Base-by-base conservation (phyloP, 1,139 yeast genomes). In the Suhomyces terraborum region DNA sequence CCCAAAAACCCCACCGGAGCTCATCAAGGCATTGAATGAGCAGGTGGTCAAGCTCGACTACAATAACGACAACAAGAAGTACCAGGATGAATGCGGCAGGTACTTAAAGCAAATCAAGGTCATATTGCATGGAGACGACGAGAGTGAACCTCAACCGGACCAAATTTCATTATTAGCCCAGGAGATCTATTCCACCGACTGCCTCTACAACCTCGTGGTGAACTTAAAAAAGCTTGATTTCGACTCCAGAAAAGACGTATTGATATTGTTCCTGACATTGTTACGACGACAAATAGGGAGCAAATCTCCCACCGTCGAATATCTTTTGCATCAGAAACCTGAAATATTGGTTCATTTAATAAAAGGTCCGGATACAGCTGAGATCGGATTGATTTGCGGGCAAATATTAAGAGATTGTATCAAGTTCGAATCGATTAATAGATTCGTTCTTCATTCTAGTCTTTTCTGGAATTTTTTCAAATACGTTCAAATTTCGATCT, bases 1-100 rank as follows among this genome's bases (percentile, higher is more conserved):
- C 59, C 96, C 95, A n/a, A 88, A 88, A 62, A 83, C 96, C 2
- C 95, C 97, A 1, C 80, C 77, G 26, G 98, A 93, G 56, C 75
- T 89, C 45, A 84, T 88, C 12, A 75, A 88, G 43, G 80, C 82
- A 10, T 72, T 89, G 47, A 79, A 79, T 50, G 98, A 93, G 40
- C 88, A 80, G 53, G 73, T 88, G 13, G 63, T 73, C 26, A 84
- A 87, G 56, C 70, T 86, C 28, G 94, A 85, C 48, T 46, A 62
- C 7, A 52, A 69, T 8, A 69, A 67, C 40, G 88, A 82, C 48
- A 75, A 73, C 45, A 82, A 79, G 59, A 67, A 79, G 62, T 73
- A 75, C 30, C 88, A 84, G 52, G 97, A 89, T 45, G 97, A 91
- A 47, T 78, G 88, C 39, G 64, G 85, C 2, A 73, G 93, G 35